Evolutionary conservation across 352 stramenopile species (phyloP).

Genomic region (Globisporangium takayamanum): DNA sequence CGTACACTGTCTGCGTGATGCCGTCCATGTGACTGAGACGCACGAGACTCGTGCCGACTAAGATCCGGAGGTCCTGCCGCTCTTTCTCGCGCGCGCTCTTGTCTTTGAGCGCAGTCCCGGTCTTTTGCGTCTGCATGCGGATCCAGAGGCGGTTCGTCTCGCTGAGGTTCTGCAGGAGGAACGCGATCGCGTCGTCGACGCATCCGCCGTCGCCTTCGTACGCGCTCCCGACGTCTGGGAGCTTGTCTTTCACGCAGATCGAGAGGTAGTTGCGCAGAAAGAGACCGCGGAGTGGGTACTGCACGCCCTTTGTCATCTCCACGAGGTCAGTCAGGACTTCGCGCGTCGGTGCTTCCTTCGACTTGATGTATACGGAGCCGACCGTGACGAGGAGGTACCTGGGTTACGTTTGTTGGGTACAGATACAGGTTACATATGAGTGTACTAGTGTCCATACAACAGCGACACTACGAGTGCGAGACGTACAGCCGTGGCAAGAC

Average conservation of each 20-base stretch:
- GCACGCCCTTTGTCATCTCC: constrained; percentile 98
- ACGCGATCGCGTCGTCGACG: constrained; percentile 91
- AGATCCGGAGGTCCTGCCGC: constrained; percentile 92
- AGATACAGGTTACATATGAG: not conserved
- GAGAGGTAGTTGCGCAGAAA: constrained; percentile 98
- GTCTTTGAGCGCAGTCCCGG: constrained; percentile 62
- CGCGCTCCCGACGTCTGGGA: constrained; percentile 81
- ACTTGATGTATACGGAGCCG: constrained; percentile 94
- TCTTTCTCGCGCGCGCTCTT: constrained; percentile 72
- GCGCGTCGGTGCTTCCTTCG: constrained; percentile 53
- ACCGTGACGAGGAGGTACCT: constrained; percentile 95
- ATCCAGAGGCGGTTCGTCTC: constrained; percentile 99
- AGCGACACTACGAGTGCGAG: not conserved
- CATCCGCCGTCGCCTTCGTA: constrained; percentile 70
- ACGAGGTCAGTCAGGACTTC: constrained; percentile 97
- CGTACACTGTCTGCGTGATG: constrained; percentile 88
- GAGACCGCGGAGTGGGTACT: constrained; percentile 96
- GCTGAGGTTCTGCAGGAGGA: constrained; percentile 95
- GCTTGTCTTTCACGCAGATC: constrained; percentile 88
- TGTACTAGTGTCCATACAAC: not conserved
- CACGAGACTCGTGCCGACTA: constrained; percentile 97
- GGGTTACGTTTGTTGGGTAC: not conserved
- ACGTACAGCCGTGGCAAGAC: constrained; percentile 91
- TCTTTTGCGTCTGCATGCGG: constrained; percentile 93
- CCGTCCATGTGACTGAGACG: constrained; percentile 95